These are phyloP conservation scores for Starmerella powellii DNA, from an alignment of 805 yeast species.

Conservation along the genomic window DNA sequence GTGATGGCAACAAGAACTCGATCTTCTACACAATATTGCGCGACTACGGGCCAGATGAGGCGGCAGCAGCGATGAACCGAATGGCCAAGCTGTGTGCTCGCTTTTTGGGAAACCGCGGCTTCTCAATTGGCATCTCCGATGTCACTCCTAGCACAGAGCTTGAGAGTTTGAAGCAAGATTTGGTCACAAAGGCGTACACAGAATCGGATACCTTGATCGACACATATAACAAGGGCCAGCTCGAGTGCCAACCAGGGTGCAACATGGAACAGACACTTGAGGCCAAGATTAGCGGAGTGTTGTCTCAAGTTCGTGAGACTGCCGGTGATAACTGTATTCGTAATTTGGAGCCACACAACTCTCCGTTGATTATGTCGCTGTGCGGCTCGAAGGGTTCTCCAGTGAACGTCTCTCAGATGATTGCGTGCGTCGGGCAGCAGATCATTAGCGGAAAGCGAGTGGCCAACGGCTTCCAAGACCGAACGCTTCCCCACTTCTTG, in stretches of 20 bases:
- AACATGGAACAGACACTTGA: constrained; percentile 96
- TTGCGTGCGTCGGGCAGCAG: constrained; percentile 94
- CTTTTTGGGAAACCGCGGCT: constrained; percentile 86
- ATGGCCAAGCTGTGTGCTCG: constrained; percentile 99
- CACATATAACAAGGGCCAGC: constrained; percentile 64
- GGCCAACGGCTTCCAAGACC: constrained; percentile 99
- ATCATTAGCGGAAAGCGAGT: constrained; percentile 98
- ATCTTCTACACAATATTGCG: constrained; percentile 89
- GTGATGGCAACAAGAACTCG: constrained; percentile 96
- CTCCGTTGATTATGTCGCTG: constrained; percentile 97
- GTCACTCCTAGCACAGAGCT: constrained; percentile 85
- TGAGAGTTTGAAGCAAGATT: constrained; percentile 62
- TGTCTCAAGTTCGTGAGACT: constrained; percentile 96
- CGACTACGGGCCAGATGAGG: constrained; percentile 94
- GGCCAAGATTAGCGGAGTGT: constrained; percentile 90
- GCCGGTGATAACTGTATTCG: constrained; percentile 96
- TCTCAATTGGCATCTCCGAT: constrained; percentile 93
- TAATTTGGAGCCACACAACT: constrained; percentile 79
- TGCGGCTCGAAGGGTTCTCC: constrained; percentile 99
- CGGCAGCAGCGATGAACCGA: constrained; percentile 92
- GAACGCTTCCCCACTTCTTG: constrained; percentile 93
- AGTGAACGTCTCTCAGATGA: constrained; percentile 97
- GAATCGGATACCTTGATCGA: constrained; percentile 86
- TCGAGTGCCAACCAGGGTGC: constrained; percentile 98
- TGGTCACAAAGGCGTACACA: constrained; percentile 82